Conservation (phyloP, 1,284 basidiomycete species). For the Trichosporon sp. region DNA sequence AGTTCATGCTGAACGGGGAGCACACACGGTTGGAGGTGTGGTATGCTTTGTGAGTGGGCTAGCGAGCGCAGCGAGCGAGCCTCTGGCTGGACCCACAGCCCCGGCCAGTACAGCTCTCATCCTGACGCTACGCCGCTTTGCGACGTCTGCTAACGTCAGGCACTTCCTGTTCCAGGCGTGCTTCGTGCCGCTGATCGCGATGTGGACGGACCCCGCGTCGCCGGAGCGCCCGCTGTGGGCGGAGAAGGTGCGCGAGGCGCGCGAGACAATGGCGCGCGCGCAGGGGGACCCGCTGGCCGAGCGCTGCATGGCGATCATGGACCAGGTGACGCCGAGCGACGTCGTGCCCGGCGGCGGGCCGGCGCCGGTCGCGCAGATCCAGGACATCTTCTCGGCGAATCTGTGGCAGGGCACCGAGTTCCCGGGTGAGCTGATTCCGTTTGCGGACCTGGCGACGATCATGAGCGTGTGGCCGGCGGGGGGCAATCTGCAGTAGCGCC, state of each 20-base stretch:
- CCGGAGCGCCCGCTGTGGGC: slow-evolving; percentile 10
- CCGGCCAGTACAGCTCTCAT: too few relatives aligned
- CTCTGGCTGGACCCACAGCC: too few relatives aligned
- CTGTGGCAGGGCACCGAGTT: slow-evolving; percentile 12
- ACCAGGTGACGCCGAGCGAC: slow-evolving; percentile 16
- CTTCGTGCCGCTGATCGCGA: slow-evolving; percentile 27
- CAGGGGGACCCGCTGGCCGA: slow-evolving; percentile 22
- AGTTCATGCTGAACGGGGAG: slow-evolving; percentile 17
- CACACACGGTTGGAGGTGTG: slow-evolving; percentile 23
- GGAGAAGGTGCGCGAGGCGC: slow-evolving; percentile 16
- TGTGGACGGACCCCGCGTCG: slow-evolving; percentile 21
- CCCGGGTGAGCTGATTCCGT: slow-evolving; percentile 16
- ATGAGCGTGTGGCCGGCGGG: slow-evolving; percentile 17
- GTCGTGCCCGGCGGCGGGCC: background rate
- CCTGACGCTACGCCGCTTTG: too few relatives aligned
- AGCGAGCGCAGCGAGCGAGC: background rate
- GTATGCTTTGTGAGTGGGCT: slow-evolving; percentile 25
- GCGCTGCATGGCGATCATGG: slow-evolving; percentile 20
- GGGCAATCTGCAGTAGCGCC: background rate
- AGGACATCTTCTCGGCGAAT: slow-evolving; percentile 17
- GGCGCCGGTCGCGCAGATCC: slow-evolving; percentile 4
- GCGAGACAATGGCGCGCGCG: slow-evolving; percentile 13
- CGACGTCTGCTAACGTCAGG: slow-evolving; percentile 16
- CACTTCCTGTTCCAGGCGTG: slow-evolving; percentile 30
- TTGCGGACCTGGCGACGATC: slow-evolving; percentile 21